Conservation (phyloP, 352 stramenopile genomes). For the Pythium sp. region DNA sequence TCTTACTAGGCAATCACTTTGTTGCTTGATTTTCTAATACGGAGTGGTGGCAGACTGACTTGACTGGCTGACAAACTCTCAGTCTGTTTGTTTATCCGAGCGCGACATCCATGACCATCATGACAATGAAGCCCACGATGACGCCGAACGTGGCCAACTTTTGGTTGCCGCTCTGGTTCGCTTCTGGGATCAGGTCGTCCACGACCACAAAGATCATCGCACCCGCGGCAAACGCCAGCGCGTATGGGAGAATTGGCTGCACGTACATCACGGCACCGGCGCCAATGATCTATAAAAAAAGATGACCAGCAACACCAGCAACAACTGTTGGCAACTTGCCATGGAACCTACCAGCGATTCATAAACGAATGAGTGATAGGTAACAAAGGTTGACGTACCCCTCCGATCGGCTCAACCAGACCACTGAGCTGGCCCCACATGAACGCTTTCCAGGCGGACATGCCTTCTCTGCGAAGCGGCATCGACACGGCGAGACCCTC, state of each 20-base stretch:
- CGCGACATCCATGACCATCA: conserved; percentile 90
- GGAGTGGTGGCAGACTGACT: background rate
- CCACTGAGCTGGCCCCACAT: conserved; percentile 90
- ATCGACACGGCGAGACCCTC: conserved; percentile 89
- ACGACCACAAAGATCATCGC: conserved; percentile 93
- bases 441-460: conserved; percentile 79
- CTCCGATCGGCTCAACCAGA: conserved; percentile 85
- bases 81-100: conserved; percentile 39
- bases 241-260: conserved; percentile 87
- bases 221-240: conserved; percentile 86
- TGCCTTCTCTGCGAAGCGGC: conserved; percentile 81
- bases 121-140: conserved; percentile 90
- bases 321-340: background rate
- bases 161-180: conserved; percentile 86
- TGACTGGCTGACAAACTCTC: background rate
- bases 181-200: conserved; percentile 89
- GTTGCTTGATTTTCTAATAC: background rate
- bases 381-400: conserved; percentile 45
- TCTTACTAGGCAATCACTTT: background rate
- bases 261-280: conserved; percentile 83
- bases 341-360: no score
- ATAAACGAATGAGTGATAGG: background rate
- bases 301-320: conserved; percentile 2
- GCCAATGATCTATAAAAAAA: conserved; percentile 60
- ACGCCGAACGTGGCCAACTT: conserved; percentile 84